A percentile compares a stretch with the other conserved stretches of the same genome.
phyloP scores from a whole-genome alignment of 768 basidiomycete species.

The Rhodotorula graminis region DNA sequence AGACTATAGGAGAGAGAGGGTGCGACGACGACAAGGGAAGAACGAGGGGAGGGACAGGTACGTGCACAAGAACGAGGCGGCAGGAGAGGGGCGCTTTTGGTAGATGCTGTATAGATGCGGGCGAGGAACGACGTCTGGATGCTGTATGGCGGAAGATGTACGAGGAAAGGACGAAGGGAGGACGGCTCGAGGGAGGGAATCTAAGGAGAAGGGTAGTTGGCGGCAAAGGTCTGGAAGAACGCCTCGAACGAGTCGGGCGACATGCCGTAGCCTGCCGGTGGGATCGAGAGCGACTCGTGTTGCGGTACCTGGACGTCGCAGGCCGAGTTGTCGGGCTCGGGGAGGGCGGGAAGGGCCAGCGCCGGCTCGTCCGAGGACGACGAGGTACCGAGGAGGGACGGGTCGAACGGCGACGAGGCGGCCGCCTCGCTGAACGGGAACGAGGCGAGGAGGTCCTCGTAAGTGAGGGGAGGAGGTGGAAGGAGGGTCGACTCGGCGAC shows the following conservation, averaged over 20 bases:
- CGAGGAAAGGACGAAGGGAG: background rate
- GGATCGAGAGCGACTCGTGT: background rate
- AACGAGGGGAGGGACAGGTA: too few species aligned
- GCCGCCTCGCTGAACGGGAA: background rate
- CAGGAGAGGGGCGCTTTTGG: too few species aligned
- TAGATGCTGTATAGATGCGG: too few species aligned
- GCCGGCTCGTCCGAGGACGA: background rate
- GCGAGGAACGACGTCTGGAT: too few species aligned
- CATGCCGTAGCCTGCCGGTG: too few species aligned
- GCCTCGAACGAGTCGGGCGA: background rate
- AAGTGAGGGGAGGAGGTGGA: background rate
- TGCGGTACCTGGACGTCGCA: too few species aligned
- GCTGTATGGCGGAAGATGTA: too few species aligned
- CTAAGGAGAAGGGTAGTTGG: background rate
- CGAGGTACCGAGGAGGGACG: background rate
- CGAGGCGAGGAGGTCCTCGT: slow-evolving; percentile 5
- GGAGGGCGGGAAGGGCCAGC: background rate
- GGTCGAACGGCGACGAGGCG: background rate
- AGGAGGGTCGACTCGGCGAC: background rate
- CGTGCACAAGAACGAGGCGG: too few species aligned
- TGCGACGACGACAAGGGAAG: too few species aligned
- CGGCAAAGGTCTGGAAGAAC: background rate
- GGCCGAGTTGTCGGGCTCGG: background rate
- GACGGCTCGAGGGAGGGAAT: background rate
- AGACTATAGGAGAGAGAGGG: too few species aligned